Evolutionary conservation across 805 yeast species (phyloP).

Genomic region (Candida yuanshanica): DNA sequence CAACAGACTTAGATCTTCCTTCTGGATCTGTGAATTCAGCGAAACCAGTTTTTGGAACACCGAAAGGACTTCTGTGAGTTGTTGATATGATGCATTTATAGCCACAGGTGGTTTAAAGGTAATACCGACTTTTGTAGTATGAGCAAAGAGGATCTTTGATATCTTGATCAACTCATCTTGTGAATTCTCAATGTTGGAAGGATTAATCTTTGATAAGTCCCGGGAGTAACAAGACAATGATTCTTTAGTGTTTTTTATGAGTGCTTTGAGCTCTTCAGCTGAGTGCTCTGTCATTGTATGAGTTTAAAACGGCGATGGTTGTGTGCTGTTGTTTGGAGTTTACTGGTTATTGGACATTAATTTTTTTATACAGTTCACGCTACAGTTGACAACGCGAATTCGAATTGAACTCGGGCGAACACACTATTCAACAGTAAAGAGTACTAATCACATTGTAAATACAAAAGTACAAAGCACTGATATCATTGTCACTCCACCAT

Average conservation of each 20-base stretch:
- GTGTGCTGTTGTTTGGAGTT: no score
- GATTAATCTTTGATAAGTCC: not conserved
- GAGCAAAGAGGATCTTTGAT: conserved; percentile 58
- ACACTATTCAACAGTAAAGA: not conserved
- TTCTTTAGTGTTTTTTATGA: not conserved
- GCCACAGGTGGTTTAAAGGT: conserved; percentile 58
- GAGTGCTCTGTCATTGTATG: not conserved
- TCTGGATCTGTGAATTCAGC: conserved; percentile 34
- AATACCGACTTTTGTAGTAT: conserved; percentile 70
- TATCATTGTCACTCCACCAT: not conserved
- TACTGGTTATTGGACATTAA: no score
- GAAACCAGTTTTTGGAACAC: conserved; percentile 41
- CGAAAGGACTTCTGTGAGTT: conserved; percentile 41
- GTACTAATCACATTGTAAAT: not conserved
- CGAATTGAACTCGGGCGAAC: not conserved
- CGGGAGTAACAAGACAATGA: not conserved
- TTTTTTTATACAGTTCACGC: no score
- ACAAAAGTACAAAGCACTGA: not conserved
- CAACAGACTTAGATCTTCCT: conserved; percentile 27
- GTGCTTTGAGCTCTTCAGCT: not conserved
- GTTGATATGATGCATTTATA: conserved; percentile 42
- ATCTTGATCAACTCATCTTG: conserved; percentile 54
- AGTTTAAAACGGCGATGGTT: no score
- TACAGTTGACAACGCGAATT: not conserved
- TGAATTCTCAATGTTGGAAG: not conserved